Conservation (phyloP, 169 alveolate genomes). For the Plasmodium gaboni region DNA sequence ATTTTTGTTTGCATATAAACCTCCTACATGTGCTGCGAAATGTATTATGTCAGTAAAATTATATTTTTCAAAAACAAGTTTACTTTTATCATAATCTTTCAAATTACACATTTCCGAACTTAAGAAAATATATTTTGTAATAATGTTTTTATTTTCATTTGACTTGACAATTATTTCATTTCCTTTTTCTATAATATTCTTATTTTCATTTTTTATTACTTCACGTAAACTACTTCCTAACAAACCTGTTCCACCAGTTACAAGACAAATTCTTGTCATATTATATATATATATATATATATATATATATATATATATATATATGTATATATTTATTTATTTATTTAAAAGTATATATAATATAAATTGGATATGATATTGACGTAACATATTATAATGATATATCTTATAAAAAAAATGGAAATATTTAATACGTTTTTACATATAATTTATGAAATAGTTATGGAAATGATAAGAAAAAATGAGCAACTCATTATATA, state of each 20-base stretch:
- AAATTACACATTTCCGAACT: slow-evolving; percentile 72
- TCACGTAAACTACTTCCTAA: slow-evolving; percentile 71
- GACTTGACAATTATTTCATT: slow-evolving; percentile 69
- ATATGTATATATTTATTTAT: no score
- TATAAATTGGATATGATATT: no score
- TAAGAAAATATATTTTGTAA: slow-evolving; percentile 65
- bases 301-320: no score
- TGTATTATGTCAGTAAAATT: slow-evolving; percentile 68
- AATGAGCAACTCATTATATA: no score
- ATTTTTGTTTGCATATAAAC: slow-evolving; percentile 53
- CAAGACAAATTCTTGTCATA: slow-evolving; percentile 63
- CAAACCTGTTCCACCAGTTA: slow-evolving; percentile 72
- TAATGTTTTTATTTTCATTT: slow-evolving; percentile 30
- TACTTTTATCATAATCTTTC: slow-evolving; percentile 45
- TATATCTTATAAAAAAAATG: no score
- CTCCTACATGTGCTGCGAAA: slow-evolving; percentile 73
- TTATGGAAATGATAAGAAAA: no score
- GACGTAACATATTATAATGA: no score
- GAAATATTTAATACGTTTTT: no score
- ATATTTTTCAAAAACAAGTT: slow-evolving; percentile 45
- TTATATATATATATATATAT: neutral
- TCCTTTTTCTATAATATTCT: slow-evolving; percentile 33
- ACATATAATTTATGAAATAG: no score
- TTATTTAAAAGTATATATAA: no score
- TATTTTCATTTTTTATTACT: slow-evolving; percentile 32